Evolutionary conservation across 2,329 filamentous ascomycete species (phyloP).

Genomic region (Exophiala viscosa): DNA sequence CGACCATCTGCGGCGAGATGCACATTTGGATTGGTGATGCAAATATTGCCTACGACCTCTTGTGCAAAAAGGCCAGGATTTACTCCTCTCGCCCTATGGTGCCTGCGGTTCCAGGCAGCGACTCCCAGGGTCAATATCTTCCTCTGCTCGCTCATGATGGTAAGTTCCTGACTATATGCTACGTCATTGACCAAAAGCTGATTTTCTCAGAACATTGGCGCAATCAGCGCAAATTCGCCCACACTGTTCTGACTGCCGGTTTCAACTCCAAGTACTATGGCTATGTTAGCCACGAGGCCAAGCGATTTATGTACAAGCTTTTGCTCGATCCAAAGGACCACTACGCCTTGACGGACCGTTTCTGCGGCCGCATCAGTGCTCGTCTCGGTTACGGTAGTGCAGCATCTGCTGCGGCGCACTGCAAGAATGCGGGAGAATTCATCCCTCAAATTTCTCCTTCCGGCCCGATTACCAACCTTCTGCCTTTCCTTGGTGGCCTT

Average conservation of each 20-base stretch:
- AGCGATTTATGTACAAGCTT: constrained; percentile 30
- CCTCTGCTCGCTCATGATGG: constrained; percentile 28
- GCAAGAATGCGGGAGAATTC: constrained; percentile 31
- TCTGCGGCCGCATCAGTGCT: constrained; percentile 27
- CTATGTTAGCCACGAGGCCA: constrained; percentile 28
- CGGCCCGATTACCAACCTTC: constrained; percentile 28
- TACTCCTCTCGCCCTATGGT: constrained; percentile 30
- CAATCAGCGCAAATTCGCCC: constrained; percentile 30
- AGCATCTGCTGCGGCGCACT: constrained; percentile 28
- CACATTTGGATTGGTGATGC: constrained; percentile 29
- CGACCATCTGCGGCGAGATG: constrained; percentile 31
- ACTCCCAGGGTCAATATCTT: constrained; percentile 30
- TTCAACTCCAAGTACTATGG: constrained; percentile 31
- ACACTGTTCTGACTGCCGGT: constrained; percentile 28
- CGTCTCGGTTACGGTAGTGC: constrained; percentile 28
- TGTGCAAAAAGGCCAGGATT: constrained; percentile 30
- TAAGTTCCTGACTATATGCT: constrained; percentile 9
- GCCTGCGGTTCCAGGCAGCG: constrained; percentile 28
- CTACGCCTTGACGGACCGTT: constrained; percentile 29
- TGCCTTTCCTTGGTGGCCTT: constrained; percentile 28
- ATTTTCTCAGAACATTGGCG: constrained; percentile 26
- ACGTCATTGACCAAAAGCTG: neutral
- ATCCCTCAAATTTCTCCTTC: constrained; percentile 31
- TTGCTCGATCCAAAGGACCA: constrained; percentile 29
- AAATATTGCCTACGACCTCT: constrained; percentile 28